These are phyloP conservation scores for Sporobolomyces pararoseus DNA, from an alignment of 768 basidiomycete genomes.

Conservation along the genomic window DNA sequence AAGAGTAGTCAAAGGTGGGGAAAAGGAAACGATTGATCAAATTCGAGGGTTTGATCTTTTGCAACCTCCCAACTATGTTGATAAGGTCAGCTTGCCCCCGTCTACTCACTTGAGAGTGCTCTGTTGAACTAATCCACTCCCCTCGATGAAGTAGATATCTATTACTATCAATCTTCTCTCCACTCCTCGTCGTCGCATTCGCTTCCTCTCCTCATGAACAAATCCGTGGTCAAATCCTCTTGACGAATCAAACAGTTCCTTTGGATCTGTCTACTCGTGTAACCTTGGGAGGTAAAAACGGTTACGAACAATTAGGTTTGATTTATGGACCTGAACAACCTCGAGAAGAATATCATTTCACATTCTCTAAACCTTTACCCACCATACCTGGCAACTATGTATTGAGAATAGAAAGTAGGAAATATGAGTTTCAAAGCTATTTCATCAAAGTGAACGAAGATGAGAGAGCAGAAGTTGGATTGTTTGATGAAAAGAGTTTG, in stretches of 20 bases:
- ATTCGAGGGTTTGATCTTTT: background rate
- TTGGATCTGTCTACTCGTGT: background rate
- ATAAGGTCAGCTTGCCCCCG: background rate
- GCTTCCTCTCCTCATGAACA: background rate
- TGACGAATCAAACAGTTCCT: conserved; percentile 1
- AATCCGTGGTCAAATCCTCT: background rate
- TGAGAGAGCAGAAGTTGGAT: background rate
- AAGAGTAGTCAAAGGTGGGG: background rate
- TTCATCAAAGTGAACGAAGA: background rate
- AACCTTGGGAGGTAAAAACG: background rate
- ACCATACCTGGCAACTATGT: conserved; percentile 4
- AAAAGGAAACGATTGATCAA: background rate
- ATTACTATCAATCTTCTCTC: background rate
- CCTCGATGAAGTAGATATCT: too few species aligned
- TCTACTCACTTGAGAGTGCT: background rate
- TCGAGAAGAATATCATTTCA: conserved; percentile 6
- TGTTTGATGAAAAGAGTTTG: background rate
- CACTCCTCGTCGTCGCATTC: background rate
- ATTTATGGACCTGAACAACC: conserved; percentile 3
- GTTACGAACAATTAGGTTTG: background rate
- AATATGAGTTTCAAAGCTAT: conserved; percentile 2
- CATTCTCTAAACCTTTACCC: background rate
- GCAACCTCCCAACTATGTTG: background rate
- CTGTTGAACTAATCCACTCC: background rate
- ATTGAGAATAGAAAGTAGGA: conserved; percentile 3